A percentile compares a stretch with the other conserved stretches of the same genome.
Conservation (phyloP, 2,329 filamentous ascomycete genomes). For the Dendrostoma leiphaemia region DNA sequence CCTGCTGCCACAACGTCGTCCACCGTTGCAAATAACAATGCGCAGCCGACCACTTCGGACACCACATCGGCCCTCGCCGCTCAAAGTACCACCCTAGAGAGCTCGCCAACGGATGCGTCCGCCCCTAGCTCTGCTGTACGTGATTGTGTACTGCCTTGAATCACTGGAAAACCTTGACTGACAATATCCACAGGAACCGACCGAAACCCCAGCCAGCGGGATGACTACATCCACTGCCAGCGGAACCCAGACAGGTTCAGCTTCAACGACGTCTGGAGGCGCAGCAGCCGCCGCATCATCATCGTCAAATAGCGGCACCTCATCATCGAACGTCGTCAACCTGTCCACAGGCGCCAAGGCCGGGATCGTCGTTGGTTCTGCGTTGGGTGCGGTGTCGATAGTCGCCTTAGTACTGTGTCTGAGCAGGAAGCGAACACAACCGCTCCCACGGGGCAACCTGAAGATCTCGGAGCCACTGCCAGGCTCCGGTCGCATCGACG, state of each 20-base stretch:
- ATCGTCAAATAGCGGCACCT: not conserved
- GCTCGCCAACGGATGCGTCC: not conserved
- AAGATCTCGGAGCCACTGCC: slow-evolving; percentile 53
- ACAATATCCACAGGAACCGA: not conserved
- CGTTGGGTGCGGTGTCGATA: slow-evolving; percentile 37
- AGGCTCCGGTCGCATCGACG: slow-evolving; percentile 40
- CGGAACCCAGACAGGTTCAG: not conserved
- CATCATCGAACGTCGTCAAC: slow-evolving; percentile 4
- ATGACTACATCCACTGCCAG: slow-evolving; percentile 4
- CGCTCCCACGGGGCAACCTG: slow-evolving; percentile 25
- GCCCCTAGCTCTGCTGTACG: slow-evolving; percentile 12
- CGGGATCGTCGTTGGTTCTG: slow-evolving; percentile 49
- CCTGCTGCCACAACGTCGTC: not conserved
- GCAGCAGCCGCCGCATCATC: slow-evolving; percentile 6
- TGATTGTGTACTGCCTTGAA: too few species aligned
- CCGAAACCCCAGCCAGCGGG: not conserved
- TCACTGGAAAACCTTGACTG: not conserved
- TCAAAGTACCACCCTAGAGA: not conserved
- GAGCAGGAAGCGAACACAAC: slow-evolving; percentile 29
- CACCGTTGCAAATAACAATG: not conserved
- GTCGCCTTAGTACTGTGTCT: slow-evolving; percentile 39
- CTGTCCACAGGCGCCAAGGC: slow-evolving; percentile 44
- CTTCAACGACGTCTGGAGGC: slow-evolving; percentile 5
- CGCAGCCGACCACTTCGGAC: slow-evolving; percentile 4
- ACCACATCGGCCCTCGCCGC: not conserved